Base-by-base conservation (phyloP, 2,329 filamentous ascomycete species). In the Massarina eburnea region DNA sequence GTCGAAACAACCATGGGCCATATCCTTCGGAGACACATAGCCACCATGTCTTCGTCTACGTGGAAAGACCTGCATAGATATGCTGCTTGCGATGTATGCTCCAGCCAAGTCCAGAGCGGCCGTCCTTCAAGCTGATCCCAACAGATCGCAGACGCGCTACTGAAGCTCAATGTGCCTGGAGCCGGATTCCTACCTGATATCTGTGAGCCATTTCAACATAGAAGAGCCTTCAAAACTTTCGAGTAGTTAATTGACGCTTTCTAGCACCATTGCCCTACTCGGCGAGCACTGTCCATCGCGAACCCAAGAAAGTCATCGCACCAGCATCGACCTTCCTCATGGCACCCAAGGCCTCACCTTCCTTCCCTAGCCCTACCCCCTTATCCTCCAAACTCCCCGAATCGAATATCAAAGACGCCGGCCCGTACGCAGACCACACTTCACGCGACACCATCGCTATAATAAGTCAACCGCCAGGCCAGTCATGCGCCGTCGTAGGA, bases 401-500 rank as follows among this genome's bases (percentile, higher is more conserved):
- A 18, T 64, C 60, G 8, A 52, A 72, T 64, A 41, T 59, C 46
- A 19, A 55, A 51, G 41, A 43, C 45, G 47, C 55, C 1, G 79
- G 76, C 6, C 87, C 89, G 57, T 91, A 84, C 78, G 84, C 84
- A 29, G 88, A 91, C 67, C 71, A 81, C 33, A 79, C 81, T 1
- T 69, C 80, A 20, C 71, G 77, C 0, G 79, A 76, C 7, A 85
- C 82, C 1, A 76, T 90, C 42, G 80, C 84, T 3, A 72, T 91
- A 3, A 77, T 90, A 47, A 80, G 81, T 49, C 86, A 90, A 58
- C 84, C 86, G 0, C 59, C 73, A 0, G 77, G 75, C 1, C 85
- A 89, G 63, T 77, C 76, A 41, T 89, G 87, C 67, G 87, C 87
- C 5, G 78, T 88, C 7, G 78, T 88, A 5, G 88, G 88, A n/a